Conservation (phyloP, 2,329 filamentous ascomycete species). For the Talaromyces sp. region DNA sequence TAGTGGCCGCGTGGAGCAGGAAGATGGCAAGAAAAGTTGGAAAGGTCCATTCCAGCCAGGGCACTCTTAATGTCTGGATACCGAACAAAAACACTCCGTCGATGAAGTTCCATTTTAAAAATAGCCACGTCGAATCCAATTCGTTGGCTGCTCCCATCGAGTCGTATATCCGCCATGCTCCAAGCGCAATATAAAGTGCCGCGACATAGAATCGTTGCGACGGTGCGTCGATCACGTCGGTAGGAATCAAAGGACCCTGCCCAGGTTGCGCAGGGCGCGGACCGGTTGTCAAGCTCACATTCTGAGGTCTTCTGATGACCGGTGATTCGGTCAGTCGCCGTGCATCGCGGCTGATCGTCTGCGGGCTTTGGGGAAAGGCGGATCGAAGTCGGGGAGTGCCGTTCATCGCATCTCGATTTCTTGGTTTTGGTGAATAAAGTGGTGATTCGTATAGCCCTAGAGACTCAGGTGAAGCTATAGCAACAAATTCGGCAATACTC, state of each 20-base stretch:
- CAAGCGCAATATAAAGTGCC: slow-evolving; percentile 70
- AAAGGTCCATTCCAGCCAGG: slow-evolving; percentile 91
- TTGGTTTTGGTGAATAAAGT: background rate
- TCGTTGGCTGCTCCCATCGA: slow-evolving; percentile 77
- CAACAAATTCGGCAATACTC: background rate
- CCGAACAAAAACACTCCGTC: slow-evolving; percentile 85
- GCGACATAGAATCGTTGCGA: slow-evolving; percentile 85
- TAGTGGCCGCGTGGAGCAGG: slow-evolving; percentile 64
- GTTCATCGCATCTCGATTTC: slow-evolving; percentile 67
- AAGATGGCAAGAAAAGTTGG: slow-evolving; percentile 68
- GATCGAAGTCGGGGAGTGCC: slow-evolving; percentile 76
- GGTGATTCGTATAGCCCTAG: background rate
- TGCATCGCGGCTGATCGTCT: slow-evolving; percentile 36
- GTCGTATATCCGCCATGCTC: slow-evolving; percentile 84
- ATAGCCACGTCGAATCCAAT: slow-evolving; percentile 80
- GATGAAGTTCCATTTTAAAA: slow-evolving; percentile 88
- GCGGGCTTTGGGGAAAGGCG: slow-evolving; percentile 74
- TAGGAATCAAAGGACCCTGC: slow-evolving; percentile 67
- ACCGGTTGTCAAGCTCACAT: slow-evolving; percentile 23
- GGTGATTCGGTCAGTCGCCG: slow-evolving; percentile 23
- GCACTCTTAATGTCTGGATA: slow-evolving; percentile 81
- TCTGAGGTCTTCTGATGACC: slow-evolving; percentile 24
- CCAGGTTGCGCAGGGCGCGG: slow-evolving; percentile 24
- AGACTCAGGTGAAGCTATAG: background rate
- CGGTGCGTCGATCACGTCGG: slow-evolving; percentile 79